Percentiles rank a stretch among this genome's conserved stretches.
These are phyloP conservation scores for Floccularia luteovirens DNA, from an alignment of 768 basidiomycete species.

Conservation along the genomic window DNA sequence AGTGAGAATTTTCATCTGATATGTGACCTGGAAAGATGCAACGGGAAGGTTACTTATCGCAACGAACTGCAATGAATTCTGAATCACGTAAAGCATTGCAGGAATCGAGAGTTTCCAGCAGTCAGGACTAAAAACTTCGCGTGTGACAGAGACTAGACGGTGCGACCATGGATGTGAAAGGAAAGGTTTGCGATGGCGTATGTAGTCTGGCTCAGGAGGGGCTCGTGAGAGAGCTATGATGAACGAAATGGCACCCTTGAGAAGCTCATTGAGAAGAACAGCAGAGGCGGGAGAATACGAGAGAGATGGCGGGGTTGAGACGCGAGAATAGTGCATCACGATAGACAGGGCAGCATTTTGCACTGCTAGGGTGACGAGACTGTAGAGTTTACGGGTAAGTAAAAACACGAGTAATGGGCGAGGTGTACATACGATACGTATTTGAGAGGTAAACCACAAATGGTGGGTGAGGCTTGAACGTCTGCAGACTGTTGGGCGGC, in stretches of 20 bases:
- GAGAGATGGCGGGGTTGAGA: constrained; percentile 67
- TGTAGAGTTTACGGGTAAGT: constrained; percentile 15
- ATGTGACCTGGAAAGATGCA: constrained; percentile 95
- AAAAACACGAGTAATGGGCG: constrained; percentile 1
- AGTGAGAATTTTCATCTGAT: constrained; percentile 98
- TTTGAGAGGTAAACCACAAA: constrained; percentile 73
- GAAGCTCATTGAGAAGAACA: constrained; percentile 88
- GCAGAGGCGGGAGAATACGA: constrained; percentile 93
- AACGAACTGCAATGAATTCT: constrained; percentile 96
- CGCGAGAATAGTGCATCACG: constrained; percentile 98
- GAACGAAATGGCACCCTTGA: constrained; percentile 92
- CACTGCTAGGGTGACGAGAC: constrained; percentile 80
- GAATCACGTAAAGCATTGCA: constrained; percentile 90
- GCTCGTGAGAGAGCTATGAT: constrained; percentile 65
- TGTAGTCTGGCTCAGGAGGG: constrained; percentile 25
- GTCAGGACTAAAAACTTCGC: constrained; percentile 81
- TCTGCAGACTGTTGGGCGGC: constrained; percentile 25
- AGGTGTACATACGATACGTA: constrained; percentile 58
- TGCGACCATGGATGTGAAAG: constrained; percentile 38
- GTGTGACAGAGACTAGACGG: constrained; percentile 47
- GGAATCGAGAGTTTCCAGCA: constrained; percentile 99
- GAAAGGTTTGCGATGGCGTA: constrained; percentile 14
- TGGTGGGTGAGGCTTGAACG: constrained; percentile 32
- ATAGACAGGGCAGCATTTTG: constrained; percentile 96
- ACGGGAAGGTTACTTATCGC: constrained; percentile 93